Base-by-base conservation (phyloP, 2,329 filamentous ascomycete genomes). In the Penicillium crustosum region DNA sequence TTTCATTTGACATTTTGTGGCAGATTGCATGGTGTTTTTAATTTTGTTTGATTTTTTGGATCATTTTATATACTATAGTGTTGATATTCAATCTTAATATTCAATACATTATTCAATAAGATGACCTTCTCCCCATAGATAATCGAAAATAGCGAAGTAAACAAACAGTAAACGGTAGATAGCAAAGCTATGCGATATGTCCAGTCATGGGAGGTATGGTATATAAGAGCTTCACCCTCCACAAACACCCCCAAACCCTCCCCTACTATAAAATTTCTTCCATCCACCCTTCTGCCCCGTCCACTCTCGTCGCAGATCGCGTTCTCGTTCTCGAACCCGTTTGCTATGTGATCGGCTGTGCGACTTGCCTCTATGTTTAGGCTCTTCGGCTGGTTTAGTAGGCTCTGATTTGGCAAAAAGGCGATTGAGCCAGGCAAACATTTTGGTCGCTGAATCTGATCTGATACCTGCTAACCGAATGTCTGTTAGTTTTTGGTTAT, bases 21-120 rank as follows among this genome's bases (percentile, higher is more conserved):
- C 27, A 49, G 29, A 56, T 51, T 59, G 50, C 62, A 63, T 61
- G 55, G 64, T 62, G 53, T 44, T 44, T 29, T 12, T 27, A 4
- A 6, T 33, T 33, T 33, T 13, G 12, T 25, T 53, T n/a, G n/a
- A n/a, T n/a, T n/a, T n/a, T n/a, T 52, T 31, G 23, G 21, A n/a
- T 25, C 3, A 9, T 41, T 3, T 41, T 41, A 23, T 41, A 48
- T 33, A 38, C 23, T 45, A 29, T 6, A 17, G 15, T 39, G 44
- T 49, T 48, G 25, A 25, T 47, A 21, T 45, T 29, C 21, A 44
- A 15, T 48, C 8, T 15, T 9, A 27, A 27, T 52, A 25, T 25
- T 25, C 21, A 44, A 45, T 33, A 12, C 19, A 19, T 27, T 44
- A 27, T 43, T 44, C 12, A 42, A 25, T 19, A 23, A 23, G n/a